These are phyloP conservation scores for Cyclotella kingstonii DNA, from an alignment of 108 stramenopile genomes.

Conservation along the genomic window DNA sequence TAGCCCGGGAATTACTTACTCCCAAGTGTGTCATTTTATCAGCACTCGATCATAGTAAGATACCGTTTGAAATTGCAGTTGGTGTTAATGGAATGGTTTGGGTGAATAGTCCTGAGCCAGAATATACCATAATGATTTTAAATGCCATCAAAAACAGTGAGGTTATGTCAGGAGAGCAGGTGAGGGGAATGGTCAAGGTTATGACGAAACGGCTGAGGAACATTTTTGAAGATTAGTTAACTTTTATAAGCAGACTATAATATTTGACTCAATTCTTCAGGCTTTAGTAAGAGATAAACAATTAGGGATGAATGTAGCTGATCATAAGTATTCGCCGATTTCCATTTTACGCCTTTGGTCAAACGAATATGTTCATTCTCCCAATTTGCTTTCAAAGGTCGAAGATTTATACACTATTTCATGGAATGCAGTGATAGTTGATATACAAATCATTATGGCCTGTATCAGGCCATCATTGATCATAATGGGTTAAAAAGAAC, in stretches of 20 bases:
- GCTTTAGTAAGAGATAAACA: too few species aligned
- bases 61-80: constrained; percentile 74
- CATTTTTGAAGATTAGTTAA: constrained; percentile 25
- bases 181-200: constrained; percentile 76
- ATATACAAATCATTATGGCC: too few species aligned
- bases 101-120: constrained; percentile 64
- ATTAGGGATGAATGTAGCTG: too few species aligned
- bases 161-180: constrained; percentile 70
- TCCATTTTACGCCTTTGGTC: too few species aligned
- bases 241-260: background rate
- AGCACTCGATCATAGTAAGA: constrained; percentile 47
- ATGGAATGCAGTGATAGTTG: too few species aligned
- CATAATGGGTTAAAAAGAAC: too few species aligned
- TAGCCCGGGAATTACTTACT: constrained; percentile 68
- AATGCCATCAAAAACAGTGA: constrained; percentile 81
- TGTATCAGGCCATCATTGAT: too few species aligned
- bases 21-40: constrained; percentile 61
- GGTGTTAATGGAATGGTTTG: constrained; percentile 85
- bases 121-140: constrained; percentile 70
- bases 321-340: too few species aligned
- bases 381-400: too few species aligned
- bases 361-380: too few species aligned
- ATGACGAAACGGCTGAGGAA: constrained; percentile 63
- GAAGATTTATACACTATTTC: too few species aligned
- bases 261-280: too few species aligned